A percentile compares a stretch with the other conserved stretches of the same genome.
These are phyloP conservation scores for Pelargonium myrrhifolium DNA, from an alignment of 441 rosid genomes.

Conservation along the genomic window DNA sequence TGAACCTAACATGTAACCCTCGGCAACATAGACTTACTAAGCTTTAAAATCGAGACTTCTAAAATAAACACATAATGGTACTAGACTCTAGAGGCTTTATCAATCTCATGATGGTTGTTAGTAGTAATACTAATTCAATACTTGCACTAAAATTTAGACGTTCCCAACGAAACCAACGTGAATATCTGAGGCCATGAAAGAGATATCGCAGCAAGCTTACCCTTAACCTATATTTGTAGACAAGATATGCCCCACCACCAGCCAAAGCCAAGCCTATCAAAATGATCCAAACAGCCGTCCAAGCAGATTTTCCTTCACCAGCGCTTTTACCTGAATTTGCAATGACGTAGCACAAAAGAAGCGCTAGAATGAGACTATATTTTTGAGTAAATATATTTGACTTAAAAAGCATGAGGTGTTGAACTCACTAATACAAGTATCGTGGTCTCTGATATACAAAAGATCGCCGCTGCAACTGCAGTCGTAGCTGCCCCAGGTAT, in stretches of 20 bases:
- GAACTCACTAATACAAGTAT: constrained; percentile 86
- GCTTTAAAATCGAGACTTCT: no score
- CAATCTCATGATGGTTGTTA: neutral
- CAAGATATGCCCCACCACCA: constrained; percentile 73
- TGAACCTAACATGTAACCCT: neutral
- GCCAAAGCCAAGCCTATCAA: constrained; percentile 76
- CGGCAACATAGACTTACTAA: neutral
- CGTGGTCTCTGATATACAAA: constrained; percentile 87
- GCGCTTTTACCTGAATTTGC: constrained; percentile 53
- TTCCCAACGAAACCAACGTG: neutral
- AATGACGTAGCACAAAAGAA: constrained; percentile 16
- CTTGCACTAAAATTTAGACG: neutral
- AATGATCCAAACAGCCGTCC: constrained; percentile 85
- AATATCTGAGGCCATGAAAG: neutral
- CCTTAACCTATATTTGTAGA: constrained; percentile 90
- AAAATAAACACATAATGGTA: no score
- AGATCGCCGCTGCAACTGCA: constrained; percentile 83
- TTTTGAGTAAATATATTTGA: constrained; percentile 2
- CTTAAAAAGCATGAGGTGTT: neutral
- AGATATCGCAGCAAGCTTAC: constrained; percentile 33
- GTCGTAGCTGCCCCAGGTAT: constrained; percentile 96
- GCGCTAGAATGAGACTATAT: constrained; percentile 2
- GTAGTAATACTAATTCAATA: no score
- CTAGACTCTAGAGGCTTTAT: neutral
- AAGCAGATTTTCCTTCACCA: constrained; percentile 60